A percentile compares a stretch with the other conserved stretches of the same genome.
Conservation (phyloP, 1,284 basidiomycete genomes). For the Leccinum subfulvum region DNA sequence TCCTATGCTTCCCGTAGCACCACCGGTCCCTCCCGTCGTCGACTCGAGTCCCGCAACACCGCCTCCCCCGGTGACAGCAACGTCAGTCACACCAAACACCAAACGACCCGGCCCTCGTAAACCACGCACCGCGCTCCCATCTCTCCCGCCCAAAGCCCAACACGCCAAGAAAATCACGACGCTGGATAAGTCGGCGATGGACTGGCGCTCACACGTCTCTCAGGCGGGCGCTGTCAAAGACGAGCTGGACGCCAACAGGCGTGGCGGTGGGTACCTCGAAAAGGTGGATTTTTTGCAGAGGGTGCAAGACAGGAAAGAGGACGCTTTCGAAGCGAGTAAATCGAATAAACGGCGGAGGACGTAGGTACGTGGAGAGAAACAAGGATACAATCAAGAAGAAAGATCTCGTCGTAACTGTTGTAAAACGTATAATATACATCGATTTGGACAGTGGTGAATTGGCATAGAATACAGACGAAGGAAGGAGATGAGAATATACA, state of each 20-base stretch:
- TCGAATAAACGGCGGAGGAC: conserved; percentile 54
- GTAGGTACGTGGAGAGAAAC: conserved; percentile 19
- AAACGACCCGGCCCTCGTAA: conserved; percentile 65
- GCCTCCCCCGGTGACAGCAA: background rate
- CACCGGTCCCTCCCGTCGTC: conserved; percentile 3
- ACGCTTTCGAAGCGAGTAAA: conserved; percentile 55
- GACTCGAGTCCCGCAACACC: conserved; percentile 17
- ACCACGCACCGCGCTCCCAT: conserved; percentile 51
- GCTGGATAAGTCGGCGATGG: conserved; percentile 79
- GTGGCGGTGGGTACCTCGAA: conserved; percentile 76
- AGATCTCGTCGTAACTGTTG: background rate
- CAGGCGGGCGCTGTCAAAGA: conserved; percentile 51
- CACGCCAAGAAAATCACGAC: conserved; percentile 77
- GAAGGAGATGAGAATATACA: no score
- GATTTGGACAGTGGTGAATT: background rate
- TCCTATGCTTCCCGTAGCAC: background rate
- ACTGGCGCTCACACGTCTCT: conserved; percentile 71
- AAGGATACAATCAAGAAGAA: background rate
- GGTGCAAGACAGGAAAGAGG: conserved; percentile 69
- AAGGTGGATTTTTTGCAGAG: conserved; percentile 78
- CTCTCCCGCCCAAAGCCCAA: conserved; percentile 42
- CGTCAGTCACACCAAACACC: conserved; percentile 14
- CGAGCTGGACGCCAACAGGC: conserved; percentile 69
- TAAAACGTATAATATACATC: conserved; percentile 10
- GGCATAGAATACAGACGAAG: background rate